Base-by-base conservation (phyloP, 2,329 filamentous ascomycete genomes). In the Xylaria sp. region DNA sequence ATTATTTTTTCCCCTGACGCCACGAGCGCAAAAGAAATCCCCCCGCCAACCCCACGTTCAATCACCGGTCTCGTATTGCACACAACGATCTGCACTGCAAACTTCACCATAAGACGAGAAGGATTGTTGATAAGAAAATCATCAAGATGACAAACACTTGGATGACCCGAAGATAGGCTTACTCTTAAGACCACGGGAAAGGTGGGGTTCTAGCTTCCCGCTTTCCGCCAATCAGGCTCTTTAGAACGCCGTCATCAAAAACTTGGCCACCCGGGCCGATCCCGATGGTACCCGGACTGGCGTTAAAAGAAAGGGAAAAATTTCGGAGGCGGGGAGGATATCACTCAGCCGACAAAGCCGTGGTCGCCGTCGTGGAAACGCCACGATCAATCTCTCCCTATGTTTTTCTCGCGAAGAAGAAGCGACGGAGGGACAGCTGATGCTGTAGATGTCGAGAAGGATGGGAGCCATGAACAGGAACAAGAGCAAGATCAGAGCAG, bases 391-490 rank as follows among this genome's bases (percentile, higher is more conserved):
- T 28, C 28, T 7, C 3, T 20, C 34, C 8, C 30, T 3, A 69
- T 69, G 67, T 15, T 52, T 32, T 63, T 63, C 57, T 62, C 60
- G 4, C 59, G 28, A 30, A 63, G 28, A 30, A 63, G 53, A 20
- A 53, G 53, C 36, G 43, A 48, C 12, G 20, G 34, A 4, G 55
- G n/a, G 28, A 28, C 36, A 28, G 10, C 46, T 32, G 55, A 13
- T 25, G 60, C 36, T 9, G 48, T 32, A n/a, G 68, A 70, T 9
- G 57, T 61, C 55, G 66, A 72, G 58, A 56, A 65, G 41, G 46
- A 55, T 5, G 34, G 25, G 6, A 20, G 45, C 3, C 55, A 55
- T 23, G 59, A 62, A 25, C 66, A 60, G 43, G 53, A 43, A 20
- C 52, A 39, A 23, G 36, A 43, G 36, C 39, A 41, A 39, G 36